Evolutionary conservation across 2,329 filamentous ascomycete genomes (phyloP).

Genomic region (Botrytis squamosa): DNA sequence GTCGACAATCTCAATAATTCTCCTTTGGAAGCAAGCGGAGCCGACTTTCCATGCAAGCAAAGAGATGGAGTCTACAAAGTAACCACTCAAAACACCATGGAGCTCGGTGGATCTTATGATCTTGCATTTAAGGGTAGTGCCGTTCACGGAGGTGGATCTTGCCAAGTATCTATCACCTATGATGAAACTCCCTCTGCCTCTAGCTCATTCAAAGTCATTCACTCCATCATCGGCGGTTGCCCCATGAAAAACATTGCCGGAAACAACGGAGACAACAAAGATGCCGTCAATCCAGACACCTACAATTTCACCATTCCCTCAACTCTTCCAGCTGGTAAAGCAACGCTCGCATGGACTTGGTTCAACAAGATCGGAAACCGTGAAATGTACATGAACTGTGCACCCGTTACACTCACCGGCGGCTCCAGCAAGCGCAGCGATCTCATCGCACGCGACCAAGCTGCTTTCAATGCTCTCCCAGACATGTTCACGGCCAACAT

Average conservation of each 20-base stretch:
- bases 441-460: conserved; percentile 41
- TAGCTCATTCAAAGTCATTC: conserved; percentile 82
- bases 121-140: conserved; percentile 70
- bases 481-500: conserved; percentile 76
- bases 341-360: conserved; percentile 90
- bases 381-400: conserved; percentile 98
- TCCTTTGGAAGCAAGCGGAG: conserved; percentile 56
- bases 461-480: conserved; percentile 62
- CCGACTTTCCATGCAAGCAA: conserved; percentile 82
- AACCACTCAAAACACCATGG: conserved; percentile 51
- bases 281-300: conserved; percentile 48
- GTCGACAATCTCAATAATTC: conserved; percentile 53
- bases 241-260: conserved; percentile 58
- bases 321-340: conserved; percentile 71
- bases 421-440: conserved; percentile 42
- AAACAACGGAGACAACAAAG: conserved; percentile 55
- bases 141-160: conserved; percentile 87
- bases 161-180: conserved; percentile 83
- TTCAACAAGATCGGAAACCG: conserved; percentile 90
- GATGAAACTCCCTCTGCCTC: conserved; percentile 66
- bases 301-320: conserved; percentile 72
- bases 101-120: conserved; percentile 59
- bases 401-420: conserved; percentile 64
- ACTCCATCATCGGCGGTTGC: conserved; percentile 84
- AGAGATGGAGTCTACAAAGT: conserved; percentile 48